Conservation (phyloP, 495 filamentous ascomycete genomes). For the Xylona heveae region DNA sequence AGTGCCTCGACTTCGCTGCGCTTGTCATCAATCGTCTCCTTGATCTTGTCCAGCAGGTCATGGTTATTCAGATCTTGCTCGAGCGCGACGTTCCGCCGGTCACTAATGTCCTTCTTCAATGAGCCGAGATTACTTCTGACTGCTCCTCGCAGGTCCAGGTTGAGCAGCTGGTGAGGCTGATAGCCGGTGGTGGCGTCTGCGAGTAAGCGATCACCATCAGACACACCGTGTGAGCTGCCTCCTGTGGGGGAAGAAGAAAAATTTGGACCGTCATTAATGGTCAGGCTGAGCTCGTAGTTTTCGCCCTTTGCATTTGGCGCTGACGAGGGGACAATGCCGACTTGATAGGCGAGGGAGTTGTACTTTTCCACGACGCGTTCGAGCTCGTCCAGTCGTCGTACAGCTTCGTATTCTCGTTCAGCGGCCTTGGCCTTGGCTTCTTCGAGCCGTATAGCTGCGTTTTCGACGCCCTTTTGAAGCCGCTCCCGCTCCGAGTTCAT, state of each 20-base stretch:
- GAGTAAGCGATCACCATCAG: slow-evolving; percentile 44
- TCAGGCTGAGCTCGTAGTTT: slow-evolving; percentile 59
- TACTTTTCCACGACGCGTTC: slow-evolving; percentile 71
- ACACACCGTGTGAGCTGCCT: slow-evolving; percentile 19
- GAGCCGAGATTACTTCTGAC: slow-evolving; percentile 57
- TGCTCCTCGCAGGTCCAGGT: slow-evolving; percentile 60
- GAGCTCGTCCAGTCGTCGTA: slow-evolving; percentile 65
- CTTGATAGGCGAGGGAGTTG: slow-evolving; percentile 85
- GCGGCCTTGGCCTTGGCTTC: slow-evolving; percentile 62
- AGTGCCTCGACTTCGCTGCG: slow-evolving; percentile 75
- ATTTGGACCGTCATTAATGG: slow-evolving; percentile 43
- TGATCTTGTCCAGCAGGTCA: slow-evolving; percentile 77
- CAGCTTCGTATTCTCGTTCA: slow-evolving; percentile 69
- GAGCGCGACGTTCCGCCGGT: slow-evolving; percentile 55
- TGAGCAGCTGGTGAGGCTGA: slow-evolving; percentile 68
- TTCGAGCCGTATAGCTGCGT: slow-evolving; percentile 48
- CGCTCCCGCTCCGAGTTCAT: slow-evolving; percentile 92
- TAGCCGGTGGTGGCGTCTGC: slow-evolving; percentile 68
- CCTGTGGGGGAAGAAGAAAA: slow-evolving; percentile 57
- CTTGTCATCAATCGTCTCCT: slow-evolving; percentile 90
- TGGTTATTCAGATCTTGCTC: slow-evolving; percentile 81
- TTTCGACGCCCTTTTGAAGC: slow-evolving; percentile 63
- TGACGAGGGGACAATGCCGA: slow-evolving; percentile 65
- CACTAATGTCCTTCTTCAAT: slow-evolving; percentile 72
- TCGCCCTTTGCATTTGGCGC: slow-evolving; percentile 68